Evolutionary conservation across 192 early-diverging fungal genomes (phyloP).

Genomic region (Umbelopsis ramanniana): DNA sequence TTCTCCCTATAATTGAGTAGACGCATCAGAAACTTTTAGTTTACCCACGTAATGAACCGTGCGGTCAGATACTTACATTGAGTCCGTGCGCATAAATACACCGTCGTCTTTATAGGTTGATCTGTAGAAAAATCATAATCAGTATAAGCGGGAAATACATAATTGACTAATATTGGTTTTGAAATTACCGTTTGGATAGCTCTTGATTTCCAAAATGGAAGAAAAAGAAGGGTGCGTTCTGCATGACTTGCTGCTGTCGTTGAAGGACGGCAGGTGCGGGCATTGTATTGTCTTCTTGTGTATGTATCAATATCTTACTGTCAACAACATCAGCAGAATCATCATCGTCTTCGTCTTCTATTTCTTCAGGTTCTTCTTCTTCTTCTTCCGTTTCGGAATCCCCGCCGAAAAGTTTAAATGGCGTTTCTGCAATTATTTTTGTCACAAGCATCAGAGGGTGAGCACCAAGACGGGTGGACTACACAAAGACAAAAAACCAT

Average conservation of each 20-base stretch:
- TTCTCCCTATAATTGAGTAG: slow-evolving; percentile 48
- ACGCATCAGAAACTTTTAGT: neutral
- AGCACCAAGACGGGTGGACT: neutral
- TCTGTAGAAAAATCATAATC: neutral
- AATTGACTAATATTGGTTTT: neutral
- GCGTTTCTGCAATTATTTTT: slow-evolving; percentile 21
- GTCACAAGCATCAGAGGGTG: neutral
- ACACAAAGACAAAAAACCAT: neutral
- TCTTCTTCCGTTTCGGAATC: slow-evolving; percentile 39
- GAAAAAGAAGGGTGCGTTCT: slow-evolving; percentile 46
- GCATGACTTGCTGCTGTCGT: slow-evolving; percentile 18
- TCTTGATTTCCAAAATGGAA: slow-evolving; percentile 47
- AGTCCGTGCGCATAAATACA: slow-evolving; percentile 47
- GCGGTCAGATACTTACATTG: slow-evolving; percentile 38
- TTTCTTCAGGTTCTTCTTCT: slow-evolving; percentile 9
- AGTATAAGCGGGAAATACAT: neutral
- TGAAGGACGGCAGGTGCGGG: neutral
- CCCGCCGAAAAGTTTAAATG: slow-evolving; percentile 54
- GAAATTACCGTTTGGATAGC: slow-evolving; percentile 40
- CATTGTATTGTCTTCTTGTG: slow-evolving; percentile 22
- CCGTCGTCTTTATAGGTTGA: slow-evolving; percentile 20
- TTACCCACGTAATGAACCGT: neutral
- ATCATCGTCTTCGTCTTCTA: slow-evolving; percentile 35
- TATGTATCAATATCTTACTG: slow-evolving; percentile 27
- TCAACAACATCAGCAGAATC: slow-evolving; percentile 24